A percentile compares a stretch with the other conserved stretches of the same genome.
These are phyloP conservation scores for Vitrella brassicaformis DNA, from an alignment of 73 alveolate species.

Conservation along the genomic window DNA sequence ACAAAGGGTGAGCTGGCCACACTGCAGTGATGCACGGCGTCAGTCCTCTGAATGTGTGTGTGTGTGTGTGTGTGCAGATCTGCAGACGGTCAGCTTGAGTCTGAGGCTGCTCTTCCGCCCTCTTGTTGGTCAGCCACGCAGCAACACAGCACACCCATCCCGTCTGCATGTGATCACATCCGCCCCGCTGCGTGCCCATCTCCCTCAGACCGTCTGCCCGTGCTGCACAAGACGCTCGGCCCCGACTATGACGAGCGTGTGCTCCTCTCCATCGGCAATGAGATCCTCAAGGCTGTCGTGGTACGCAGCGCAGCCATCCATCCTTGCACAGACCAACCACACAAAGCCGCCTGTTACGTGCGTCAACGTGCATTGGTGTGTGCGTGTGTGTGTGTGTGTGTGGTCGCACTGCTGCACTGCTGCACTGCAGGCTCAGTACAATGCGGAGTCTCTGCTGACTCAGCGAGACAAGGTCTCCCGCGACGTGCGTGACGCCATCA, in stretches of 20 bases:
- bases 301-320: too few relatives aligned
- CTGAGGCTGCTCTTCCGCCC: background rate
- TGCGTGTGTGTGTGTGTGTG: too few relatives aligned
- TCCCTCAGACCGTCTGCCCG: background rate
- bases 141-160: too few relatives aligned
- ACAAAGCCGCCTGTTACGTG: conserved; percentile 43
- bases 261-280: conserved; percentile 71
- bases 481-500: conserved; percentile 39
- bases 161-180: too few relatives aligned
- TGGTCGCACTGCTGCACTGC: too few relatives aligned
- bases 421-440: conserved; percentile 79
- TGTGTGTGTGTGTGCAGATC: conserved; percentile 10
- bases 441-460: conserved; percentile 62
- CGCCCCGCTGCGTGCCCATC: background rate
- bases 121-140: background rate
- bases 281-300: conserved; percentile 3
- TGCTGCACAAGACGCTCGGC: conserved; percentile 25
- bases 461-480: conserved; percentile 61
- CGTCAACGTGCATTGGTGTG: too few relatives aligned
- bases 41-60: too few relatives aligned
- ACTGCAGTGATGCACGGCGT: too few relatives aligned
- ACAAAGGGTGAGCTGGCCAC: conserved; percentile 1
- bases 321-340: too few relatives aligned
- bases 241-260: conserved; percentile 72
- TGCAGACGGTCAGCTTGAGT: conserved; percentile 24